These are phyloP conservation scores for Penicillium crustosum DNA, from an alignment of 2,329 filamentous ascomycete species.

Conservation along the genomic window DNA sequence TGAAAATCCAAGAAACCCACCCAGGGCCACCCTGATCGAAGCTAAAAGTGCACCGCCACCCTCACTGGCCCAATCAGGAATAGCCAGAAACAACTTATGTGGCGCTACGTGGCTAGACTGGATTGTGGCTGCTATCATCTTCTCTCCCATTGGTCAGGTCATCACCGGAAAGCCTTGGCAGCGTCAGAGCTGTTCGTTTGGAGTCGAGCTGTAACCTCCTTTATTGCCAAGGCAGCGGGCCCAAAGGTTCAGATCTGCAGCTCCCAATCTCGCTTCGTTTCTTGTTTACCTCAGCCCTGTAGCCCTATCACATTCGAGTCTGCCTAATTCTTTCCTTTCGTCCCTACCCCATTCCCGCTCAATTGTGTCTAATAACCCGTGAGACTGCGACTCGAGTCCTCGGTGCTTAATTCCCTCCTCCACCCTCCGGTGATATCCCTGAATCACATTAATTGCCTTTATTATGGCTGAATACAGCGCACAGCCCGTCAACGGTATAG, in stretches of 20 bases:
- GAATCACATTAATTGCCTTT: constrained; percentile 7
- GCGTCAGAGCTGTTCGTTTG: constrained; percentile 18
- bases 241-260: constrained; percentile 13
- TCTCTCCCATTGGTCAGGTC: not conserved
- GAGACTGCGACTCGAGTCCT: constrained; percentile 1
- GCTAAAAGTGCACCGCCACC: constrained; percentile 6
- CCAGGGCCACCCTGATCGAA: not conserved
- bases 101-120: constrained; percentile 20
- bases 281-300: constrained; percentile 24
- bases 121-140: not conserved
- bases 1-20: not conserved
- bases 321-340: constrained; percentile 7
- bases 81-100: constrained; percentile 8
- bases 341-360: not conserved
- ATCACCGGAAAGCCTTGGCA: constrained; percentile 16
- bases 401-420: not conserved
- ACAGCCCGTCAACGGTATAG: constrained; percentile 21
- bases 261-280: constrained; percentile 21
- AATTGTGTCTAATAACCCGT: constrained; percentile 4
- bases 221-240: constrained; percentile 7
- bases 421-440: not conserved
- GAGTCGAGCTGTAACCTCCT: constrained; percentile 2
- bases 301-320: constrained; percentile 20
- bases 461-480: constrained; percentile 21
- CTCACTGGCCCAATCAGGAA: not conserved